Conservation (phyloP, 2,329 filamentous ascomycete genomes). For the Sporothrix brunneoviolacea region DNA sequence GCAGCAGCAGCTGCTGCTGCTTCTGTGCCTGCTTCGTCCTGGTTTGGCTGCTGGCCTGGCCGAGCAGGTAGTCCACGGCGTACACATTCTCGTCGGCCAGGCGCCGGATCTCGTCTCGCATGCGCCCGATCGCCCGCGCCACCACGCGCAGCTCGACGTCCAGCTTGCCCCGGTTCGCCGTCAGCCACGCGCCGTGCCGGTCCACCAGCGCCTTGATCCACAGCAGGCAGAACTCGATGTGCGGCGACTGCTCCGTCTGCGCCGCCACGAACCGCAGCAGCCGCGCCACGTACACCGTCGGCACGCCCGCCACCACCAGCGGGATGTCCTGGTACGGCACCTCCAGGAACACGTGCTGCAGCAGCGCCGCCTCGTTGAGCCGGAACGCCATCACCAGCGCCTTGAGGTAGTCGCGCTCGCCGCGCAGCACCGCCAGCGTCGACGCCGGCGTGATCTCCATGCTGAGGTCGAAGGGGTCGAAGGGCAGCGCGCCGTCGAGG, state of each 20-base stretch:
- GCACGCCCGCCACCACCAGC: slow-evolving; percentile 72
- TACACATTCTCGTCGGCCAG: slow-evolving; percentile 85
- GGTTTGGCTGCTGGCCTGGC: slow-evolving; percentile 45
- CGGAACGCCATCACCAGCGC: slow-evolving; percentile 96
- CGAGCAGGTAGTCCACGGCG: slow-evolving; percentile 74
- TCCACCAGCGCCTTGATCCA: slow-evolving; percentile 84
- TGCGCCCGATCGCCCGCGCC: slow-evolving; percentile 69
- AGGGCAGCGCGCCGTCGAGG: slow-evolving; percentile 73
- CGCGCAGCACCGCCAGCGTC: slow-evolving; percentile 61
- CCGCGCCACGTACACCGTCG: slow-evolving; percentile 77
- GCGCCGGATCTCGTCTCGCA: slow-evolving; percentile 74
- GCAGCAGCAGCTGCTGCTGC: neutral
- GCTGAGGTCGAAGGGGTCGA: slow-evolving; percentile 94
- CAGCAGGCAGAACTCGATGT: slow-evolving; percentile 87
- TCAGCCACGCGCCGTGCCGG: slow-evolving; percentile 78
- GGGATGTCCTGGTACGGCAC: slow-evolving; percentile 69
- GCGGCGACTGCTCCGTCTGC: slow-evolving; percentile 82
- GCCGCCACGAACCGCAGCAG: slow-evolving; percentile 81
- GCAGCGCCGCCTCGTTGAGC: slow-evolving; percentile 75
- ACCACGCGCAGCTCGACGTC: slow-evolving; percentile 81
- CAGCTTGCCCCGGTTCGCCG: slow-evolving; percentile 70
- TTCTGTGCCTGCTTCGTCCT: slow-evolving; percentile 20
- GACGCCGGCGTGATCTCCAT: slow-evolving; percentile 87
- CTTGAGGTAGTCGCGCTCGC: slow-evolving; percentile 75
- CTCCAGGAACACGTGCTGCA: slow-evolving; percentile 78